Evolutionary conservation across 768 basidiomycete genomes (phyloP).

Genomic region (Tulasnella sp.): DNA sequence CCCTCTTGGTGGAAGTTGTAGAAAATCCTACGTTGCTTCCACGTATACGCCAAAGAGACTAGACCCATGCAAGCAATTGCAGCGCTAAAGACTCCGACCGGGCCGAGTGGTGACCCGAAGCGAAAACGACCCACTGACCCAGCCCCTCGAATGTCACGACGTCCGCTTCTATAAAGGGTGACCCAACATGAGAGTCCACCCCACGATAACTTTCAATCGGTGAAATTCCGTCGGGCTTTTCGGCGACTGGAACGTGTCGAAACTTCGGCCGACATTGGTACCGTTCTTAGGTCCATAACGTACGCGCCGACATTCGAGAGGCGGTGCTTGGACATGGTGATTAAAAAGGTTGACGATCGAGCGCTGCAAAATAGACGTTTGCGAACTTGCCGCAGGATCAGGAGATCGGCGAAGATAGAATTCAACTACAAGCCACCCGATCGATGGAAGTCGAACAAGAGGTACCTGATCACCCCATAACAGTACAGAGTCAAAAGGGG

Average conservation of each 20-base stretch:
- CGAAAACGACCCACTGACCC: not conserved
- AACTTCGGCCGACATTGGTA: not conserved
- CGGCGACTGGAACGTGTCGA: not conserved
- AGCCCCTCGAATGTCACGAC: not conserved
- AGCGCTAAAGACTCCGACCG: not conserved
- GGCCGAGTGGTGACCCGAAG: not conserved
- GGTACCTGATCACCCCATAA: not conserved
- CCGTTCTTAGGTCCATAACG: not conserved
- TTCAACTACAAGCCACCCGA: not conserved
- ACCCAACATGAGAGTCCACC: not conserved
- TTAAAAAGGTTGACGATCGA: not conserved
- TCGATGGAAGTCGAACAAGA: not conserved
- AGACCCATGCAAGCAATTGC: not conserved
- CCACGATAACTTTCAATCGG: not conserved
- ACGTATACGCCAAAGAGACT: not conserved
- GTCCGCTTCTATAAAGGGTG: not conserved
- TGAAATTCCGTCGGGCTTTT: not conserved
- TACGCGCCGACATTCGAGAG: not conserved
- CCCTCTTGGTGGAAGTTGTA: not conserved
- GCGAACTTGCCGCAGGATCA: not conserved
- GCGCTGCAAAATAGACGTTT: not conserved
- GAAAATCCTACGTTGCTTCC: not conserved
- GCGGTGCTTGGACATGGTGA: not conserved
- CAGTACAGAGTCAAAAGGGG: not conserved
- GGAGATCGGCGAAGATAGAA: not conserved